Base-by-base conservation (phyloP, 2,329 filamentous ascomycete species). In the Neopestalotiopsis sp. region DNA sequence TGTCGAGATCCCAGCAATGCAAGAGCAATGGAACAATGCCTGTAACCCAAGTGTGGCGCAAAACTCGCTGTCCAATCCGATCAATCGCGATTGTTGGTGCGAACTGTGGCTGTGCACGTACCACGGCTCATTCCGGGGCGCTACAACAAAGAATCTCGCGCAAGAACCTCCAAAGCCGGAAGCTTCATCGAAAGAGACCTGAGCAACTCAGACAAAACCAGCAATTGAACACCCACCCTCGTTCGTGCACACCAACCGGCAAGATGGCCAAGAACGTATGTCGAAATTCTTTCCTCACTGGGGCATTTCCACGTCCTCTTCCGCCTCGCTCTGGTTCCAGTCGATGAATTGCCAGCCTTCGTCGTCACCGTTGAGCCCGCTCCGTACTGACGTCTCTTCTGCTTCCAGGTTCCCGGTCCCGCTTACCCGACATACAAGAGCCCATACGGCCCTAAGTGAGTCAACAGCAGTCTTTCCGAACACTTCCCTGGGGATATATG, bases 401-500 rank as follows among this genome's bases (percentile, higher is more conserved):
- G 14, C 38, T 59, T 63, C 20, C 74, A 88, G 86, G 83, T 83
- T 79, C 82, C 82, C 76, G 74, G 81, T 77, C 76, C 80, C 71
- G 74, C 79, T 72, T 78, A 74, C 71, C 78, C 80, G 61, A 73
- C 79, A 71, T 91, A 90, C 85, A 87, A 86, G 82, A 91, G 88
- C 82, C 83, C 85, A 73, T 90, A 89, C 79, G 89, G 88, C 78
- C 90, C 90, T 66, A 91, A 90, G 90, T 91, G 88, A 82, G 85
- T 82, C 79, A 79, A 64, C 38, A 3, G 17, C n/a, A 24, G 40
- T 28, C 38, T 32, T 24, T 32, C 20, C 61, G 40, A 64, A 28
- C 5, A 14, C 12, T 5, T 64, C 61, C 42, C 24, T 12, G n/a
- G 61, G 70, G 45, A 69, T 61, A 65, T 32, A 40, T 58, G 20